Base-by-base conservation (phyloP, 306 rosid species). In the Fragaria ananassa region DNA sequence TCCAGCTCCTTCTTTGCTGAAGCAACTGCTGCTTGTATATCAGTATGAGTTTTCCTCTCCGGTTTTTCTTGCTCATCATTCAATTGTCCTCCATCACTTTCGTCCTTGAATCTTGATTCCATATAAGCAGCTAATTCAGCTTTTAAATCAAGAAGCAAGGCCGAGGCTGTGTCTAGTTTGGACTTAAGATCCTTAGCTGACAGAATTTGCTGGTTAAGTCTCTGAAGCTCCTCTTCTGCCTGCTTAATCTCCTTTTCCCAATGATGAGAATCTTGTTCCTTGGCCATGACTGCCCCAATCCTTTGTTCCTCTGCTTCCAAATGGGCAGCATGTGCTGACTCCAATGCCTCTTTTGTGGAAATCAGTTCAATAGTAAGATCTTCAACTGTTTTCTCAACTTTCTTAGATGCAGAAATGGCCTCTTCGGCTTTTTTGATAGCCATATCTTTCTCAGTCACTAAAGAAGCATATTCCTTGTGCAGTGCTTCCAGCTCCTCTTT, bases 221-320 rank as follows among this genome's bases (percentile, higher is more conserved):
- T 86, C 82, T 88, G 88, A 72, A 96, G 91, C 87, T 93, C 98
- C 80, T 89, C 97, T 80, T 96, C 97, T 57, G 93, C 88, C 79
- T 86, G 91, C 84, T 87, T 93, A 75, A 96, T 85, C 79, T 96
- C 98, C 85, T 96, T 96, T 79, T 93, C 98, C 98, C 98, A 91
- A 65, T 85, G 80, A 53, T 88, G 98, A 49, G 93, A 89, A 93
- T 96, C 99, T 76, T 96, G 97, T 81, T 96, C 99, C 90, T 84
- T 86, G 61, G 93, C 98, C 98, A 96, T 89, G 76, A 87, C 93
- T 50, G 91, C 95, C 76, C 97, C 98, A 56, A 96, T 88, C 84
- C 97, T 92, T 12, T 88, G 97, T 79, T 96, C 99, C 86, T 96
- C 99, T 42, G 98, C 94, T 86, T 96, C 99, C 86, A 96, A 76